phyloP scores from a whole-genome alignment of 805 yeast genomes.

The Saccharomyces mikatae region DNA sequence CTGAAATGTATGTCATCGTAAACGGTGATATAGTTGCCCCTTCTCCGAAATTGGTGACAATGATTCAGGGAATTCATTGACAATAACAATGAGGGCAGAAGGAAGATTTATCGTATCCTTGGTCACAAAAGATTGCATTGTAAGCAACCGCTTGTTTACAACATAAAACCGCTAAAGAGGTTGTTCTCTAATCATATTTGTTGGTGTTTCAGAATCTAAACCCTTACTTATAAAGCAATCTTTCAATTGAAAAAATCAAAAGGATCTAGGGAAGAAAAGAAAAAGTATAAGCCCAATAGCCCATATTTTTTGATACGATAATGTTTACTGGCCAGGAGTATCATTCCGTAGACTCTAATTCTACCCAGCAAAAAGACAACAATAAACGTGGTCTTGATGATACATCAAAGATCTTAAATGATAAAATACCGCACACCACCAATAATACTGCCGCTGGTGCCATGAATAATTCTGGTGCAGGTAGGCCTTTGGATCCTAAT shows the following conservation, averaged over 20 bases:
- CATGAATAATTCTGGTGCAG: background rate
- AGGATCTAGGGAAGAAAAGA: background rate
- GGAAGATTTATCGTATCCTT: background rate
- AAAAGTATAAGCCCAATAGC: background rate
- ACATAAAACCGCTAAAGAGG: background rate
- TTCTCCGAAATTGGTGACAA: background rate
- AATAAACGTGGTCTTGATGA: background rate
- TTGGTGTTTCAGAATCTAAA: background rate
- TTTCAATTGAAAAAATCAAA: background rate
- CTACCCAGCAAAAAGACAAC: background rate
- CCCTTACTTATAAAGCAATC: background rate
- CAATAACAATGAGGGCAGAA: background rate
- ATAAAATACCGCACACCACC: background rate
- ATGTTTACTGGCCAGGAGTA: background rate
- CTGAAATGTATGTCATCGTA: background rate
- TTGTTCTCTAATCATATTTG: background rate
- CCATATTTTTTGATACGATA: background rate
- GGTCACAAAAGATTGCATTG: background rate
- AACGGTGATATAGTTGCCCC: background rate
- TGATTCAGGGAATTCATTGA: background rate
- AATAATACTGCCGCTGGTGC: background rate
- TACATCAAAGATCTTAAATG: background rate
- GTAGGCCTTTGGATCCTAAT: background rate
- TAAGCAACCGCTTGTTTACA: background rate
- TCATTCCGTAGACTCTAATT: background rate